Percentiles rank a stretch among this genome's conserved stretches.
Conservation (phyloP, 2,329 filamentous ascomycete genomes). For the Pseudogymnoascus sp. region DNA sequence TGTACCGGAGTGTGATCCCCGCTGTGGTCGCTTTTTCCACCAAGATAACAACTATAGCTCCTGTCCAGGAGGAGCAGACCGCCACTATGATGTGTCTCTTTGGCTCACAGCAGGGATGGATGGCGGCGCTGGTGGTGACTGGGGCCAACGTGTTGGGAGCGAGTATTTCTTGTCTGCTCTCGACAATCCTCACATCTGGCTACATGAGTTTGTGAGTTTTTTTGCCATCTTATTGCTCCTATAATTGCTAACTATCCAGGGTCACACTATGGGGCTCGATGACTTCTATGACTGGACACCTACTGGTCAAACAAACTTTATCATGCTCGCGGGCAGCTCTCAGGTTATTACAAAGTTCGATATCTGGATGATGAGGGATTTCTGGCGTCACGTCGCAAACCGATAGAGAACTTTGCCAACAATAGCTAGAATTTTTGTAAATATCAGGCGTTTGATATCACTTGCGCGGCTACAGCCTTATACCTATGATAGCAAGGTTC, state of each 20-base stretch:
- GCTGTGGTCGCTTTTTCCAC: conserved; percentile 38
- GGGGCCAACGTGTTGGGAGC: conserved; percentile 37
- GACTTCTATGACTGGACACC: conserved; percentile 37
- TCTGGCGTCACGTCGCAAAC: conserved; percentile 32
- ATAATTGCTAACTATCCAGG: conserved; percentile 14
- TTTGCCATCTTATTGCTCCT: background rate
- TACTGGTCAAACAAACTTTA: conserved; percentile 33
- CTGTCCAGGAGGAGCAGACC: conserved; percentile 31
- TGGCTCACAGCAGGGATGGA: conserved; percentile 39
- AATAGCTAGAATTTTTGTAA: background rate
- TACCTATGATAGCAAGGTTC: too few relatives aligned
- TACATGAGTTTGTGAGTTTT: conserved; percentile 32
- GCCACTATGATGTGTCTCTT: conserved; percentile 38
- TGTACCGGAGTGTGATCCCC: conserved; percentile 33
- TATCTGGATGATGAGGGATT: conserved; percentile 40
- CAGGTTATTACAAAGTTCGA: conserved; percentile 38
- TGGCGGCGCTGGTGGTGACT: conserved; percentile 38
- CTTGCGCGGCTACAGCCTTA: background rate
- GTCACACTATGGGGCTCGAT: conserved; percentile 36
- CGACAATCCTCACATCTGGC: conserved; percentile 35
- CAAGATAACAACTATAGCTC: conserved; percentile 33
- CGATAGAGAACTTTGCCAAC: background rate
- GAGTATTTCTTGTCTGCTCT: conserved; percentile 36
- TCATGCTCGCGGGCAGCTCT: conserved; percentile 38
- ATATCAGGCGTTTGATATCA: background rate